Evolutionary conservation across 768 basidiomycete species (phyloP).

Genomic region (Amanita molliuscula): DNA sequence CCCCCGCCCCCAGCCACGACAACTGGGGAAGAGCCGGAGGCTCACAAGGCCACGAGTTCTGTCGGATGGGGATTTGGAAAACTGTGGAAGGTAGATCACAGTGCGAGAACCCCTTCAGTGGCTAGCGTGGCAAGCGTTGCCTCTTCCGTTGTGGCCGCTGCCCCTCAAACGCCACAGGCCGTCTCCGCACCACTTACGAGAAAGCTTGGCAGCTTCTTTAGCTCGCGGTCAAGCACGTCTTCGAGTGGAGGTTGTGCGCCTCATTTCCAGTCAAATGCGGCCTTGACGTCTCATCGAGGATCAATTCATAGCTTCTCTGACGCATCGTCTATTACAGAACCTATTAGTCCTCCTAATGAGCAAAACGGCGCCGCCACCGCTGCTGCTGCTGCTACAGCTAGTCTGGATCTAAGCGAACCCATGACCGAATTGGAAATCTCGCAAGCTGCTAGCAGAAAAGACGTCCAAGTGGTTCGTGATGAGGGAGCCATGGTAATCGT

Average conservation of each 20-base stretch:
- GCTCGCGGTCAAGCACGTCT: slow-evolving; percentile 43
- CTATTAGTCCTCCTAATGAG: slow-evolving; percentile 42
- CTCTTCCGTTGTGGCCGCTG: slow-evolving; percentile 14
- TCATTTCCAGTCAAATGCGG: slow-evolving; percentile 22
- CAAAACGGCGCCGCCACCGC: slow-evolving; percentile 13
- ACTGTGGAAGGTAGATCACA: slow-evolving; percentile 33
- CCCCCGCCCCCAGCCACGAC: slow-evolving; percentile 32
- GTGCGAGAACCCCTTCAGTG: slow-evolving; percentile 6
- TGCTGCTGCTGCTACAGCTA: no score
- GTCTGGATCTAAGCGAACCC: background rate
- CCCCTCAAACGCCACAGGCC: slow-evolving; percentile 17
- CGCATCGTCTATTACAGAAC: slow-evolving; percentile 46
- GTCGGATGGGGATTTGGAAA: slow-evolving; percentile 57
- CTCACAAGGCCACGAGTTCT: slow-evolving; percentile 18
- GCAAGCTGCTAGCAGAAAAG: background rate
- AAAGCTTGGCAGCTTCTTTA: slow-evolving; percentile 67
- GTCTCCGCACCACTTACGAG: slow-evolving; percentile 31
- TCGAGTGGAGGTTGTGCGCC: slow-evolving; percentile 22
- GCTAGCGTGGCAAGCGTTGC: slow-evolving; percentile 14
- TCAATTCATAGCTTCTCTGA: slow-evolving; percentile 47
- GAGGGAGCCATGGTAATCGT: background rate
- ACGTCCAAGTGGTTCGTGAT: background rate
- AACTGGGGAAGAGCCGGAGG: slow-evolving; percentile 23
- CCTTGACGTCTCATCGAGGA: slow-evolving; percentile 19
- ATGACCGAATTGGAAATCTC: background rate